phyloP scores from a whole-genome alignment of 148 eudicot species.

The Rhododendron ferrugineum region DNA sequence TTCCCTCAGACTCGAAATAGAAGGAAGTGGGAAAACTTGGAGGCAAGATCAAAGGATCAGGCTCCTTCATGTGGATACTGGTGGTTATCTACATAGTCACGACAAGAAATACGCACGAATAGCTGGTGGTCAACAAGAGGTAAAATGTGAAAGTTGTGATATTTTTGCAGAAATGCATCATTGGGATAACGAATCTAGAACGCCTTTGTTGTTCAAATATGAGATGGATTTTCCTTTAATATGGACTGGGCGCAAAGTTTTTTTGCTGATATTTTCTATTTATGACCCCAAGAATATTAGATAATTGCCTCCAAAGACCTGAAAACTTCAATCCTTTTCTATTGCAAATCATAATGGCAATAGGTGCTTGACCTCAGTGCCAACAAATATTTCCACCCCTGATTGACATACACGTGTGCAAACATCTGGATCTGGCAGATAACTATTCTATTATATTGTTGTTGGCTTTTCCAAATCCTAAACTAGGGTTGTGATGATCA shows the following conservation, averaged over 20 bases:
- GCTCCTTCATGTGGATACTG: constrained; percentile 67
- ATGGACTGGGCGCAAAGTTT: background rate
- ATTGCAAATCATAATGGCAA: background rate
- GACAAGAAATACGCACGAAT: constrained; percentile 65
- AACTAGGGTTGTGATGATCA: background rate
- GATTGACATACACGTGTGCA: background rate
- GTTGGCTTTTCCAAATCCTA: background rate
- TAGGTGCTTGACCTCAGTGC: background rate
- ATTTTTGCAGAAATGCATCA: constrained; percentile 2
- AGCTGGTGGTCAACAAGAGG: constrained; percentile 83
- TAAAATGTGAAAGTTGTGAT: background rate
- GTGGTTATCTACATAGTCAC: constrained; percentile 73
- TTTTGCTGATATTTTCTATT: background rate
- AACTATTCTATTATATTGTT: background rate
- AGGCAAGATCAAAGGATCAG: constrained; percentile 70
- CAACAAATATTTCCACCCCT: background rate
- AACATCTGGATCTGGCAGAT: background rate
- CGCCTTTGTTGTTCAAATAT: background rate
- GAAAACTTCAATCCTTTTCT: background rate
- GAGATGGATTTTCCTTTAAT: background rate
- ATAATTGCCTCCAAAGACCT: background rate
- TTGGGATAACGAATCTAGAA: background rate
- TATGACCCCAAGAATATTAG: background rate
- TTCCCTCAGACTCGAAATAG: constrained; percentile 49
- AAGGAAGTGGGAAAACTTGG: constrained; percentile 61